Percentiles rank a stretch among this genome's conserved stretches.
These are phyloP conservation scores for Hyphopichia fennica DNA, from an alignment of 1,139 yeast species.

Conservation along the genomic window DNA sequence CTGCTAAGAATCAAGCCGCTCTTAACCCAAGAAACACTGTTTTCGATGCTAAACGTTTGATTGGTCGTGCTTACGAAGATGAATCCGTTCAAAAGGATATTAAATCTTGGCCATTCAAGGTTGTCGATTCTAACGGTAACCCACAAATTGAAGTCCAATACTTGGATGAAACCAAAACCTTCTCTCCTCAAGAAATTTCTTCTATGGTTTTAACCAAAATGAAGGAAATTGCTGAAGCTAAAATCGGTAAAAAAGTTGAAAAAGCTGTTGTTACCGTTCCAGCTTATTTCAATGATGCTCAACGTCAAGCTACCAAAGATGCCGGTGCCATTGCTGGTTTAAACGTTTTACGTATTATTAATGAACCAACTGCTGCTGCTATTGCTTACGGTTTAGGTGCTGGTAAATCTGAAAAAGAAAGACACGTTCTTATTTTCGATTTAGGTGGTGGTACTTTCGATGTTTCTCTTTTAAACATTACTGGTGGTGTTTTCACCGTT, in stretches of 20 bases:
- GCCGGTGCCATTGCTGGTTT: constrained; percentile 98
- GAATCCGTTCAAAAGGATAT: constrained; percentile 92
- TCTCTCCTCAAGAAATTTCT: constrained; percentile 97
- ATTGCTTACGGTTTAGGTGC: constrained; percentile 98
- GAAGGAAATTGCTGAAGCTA: constrained; percentile 98
- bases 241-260: constrained; percentile 89
- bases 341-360: constrained; percentile 93
- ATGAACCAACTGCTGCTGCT: constrained; percentile 99
- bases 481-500: constrained; percentile 99
- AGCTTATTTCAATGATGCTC: constrained; percentile 97
- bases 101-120: constrained; percentile 97
- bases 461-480: constrained; percentile 94
- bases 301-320: constrained; percentile 98
- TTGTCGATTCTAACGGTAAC: constrained; percentile 79
- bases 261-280: constrained; percentile 96
- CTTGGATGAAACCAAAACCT: constrained; percentile 89
- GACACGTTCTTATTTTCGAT: constrained; percentile 89
- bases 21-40: constrained; percentile 95
- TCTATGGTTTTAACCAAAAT: constrained; percentile 96
- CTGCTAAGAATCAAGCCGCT: constrained; percentile 99
- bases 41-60: constrained; percentile 97
- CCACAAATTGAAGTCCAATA: constrained; percentile 92
- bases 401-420: constrained; percentile 86
- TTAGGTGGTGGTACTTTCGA: constrained; percentile 99
- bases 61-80: constrained; percentile 92